Evolutionary conservation across 352 stramenopile genomes (phyloP), one percentile per base, ranked within the genome.

Genomic region (Phytophthora tubulina): DNA sequence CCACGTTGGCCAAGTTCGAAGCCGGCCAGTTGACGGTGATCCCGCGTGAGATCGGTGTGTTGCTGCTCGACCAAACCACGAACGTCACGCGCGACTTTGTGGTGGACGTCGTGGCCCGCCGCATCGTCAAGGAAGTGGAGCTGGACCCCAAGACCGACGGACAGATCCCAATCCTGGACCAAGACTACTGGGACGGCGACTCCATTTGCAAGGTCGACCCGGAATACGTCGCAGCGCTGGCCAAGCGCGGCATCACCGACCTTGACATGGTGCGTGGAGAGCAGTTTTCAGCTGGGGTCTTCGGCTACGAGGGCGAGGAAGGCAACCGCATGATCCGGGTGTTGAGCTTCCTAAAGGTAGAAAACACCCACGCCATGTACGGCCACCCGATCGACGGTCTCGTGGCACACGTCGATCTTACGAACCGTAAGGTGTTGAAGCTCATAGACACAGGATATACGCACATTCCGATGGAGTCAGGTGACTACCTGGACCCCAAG

Each of bases 351-450:
- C 71, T 79, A 27, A 73, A 74, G 15, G 76, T 60, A 0, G 71
- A 84, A n/a, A 70, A 67, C 58, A 75, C 74, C n/a, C 79, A 82
- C 62, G 79, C 79, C 48, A 86, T 86, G 76, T 86, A 77, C 51
- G 79, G 73, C 31, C 79, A 84, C 51, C 79, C 79, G 32, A 80
- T 84, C 31, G 79, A 86, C 13, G 79, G 76, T 11, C 56, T 86
- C n/a, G 76, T 86, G 44, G 76, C 67, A 2, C 79, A 86, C 64
- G 79, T 84, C 2, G 79, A 84, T 42, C 64, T 86, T 32, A 84
- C 71, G 17, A 81, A 76, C 52, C 79, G 74, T 46, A 72, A 74
- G 15, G 73, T 84, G 50, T 57, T 79, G 15, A 76, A 78, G n/a
- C 73, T 84, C 10, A 50, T 75, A 2, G 79, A 84, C 57, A 84